phyloP scores from a whole-genome alignment of 2,329 filamentous ascomycete species.

The Ceratocystis destructans region DNA sequence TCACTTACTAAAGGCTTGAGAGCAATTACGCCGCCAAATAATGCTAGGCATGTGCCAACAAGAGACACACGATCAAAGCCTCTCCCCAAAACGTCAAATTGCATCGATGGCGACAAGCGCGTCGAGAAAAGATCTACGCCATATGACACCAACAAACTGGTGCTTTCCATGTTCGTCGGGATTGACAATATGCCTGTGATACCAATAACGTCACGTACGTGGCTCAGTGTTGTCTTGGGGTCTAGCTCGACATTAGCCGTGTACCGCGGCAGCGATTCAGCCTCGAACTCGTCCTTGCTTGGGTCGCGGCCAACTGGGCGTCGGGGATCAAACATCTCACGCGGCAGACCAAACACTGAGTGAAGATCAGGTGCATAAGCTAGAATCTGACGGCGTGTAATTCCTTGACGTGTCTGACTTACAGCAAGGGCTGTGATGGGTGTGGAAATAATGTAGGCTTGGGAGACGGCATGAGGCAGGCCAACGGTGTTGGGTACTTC shows the following conservation, averaged over 20 bases:
- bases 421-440: slow-evolving; percentile 69
- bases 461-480: slow-evolving; percentile 62
- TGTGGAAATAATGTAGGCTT: slow-evolving; percentile 67
- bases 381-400: slow-evolving; percentile 69
- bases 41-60: slow-evolving; percentile 65
- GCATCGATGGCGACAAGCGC: slow-evolving; percentile 68
- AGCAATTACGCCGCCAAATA: slow-evolving; percentile 61
- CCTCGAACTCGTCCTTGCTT: slow-evolving; percentile 59
- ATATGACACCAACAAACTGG: slow-evolving; percentile 75
- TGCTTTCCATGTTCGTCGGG: slow-evolving; percentile 78
- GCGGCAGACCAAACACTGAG: slow-evolving; percentile 66
- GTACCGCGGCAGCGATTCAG: slow-evolving; percentile 69
- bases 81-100: slow-evolving; percentile 86
- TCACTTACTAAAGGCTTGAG: slow-evolving; percentile 70
- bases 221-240: slow-evolving; percentile 64
- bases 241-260: slow-evolving; percentile 68
- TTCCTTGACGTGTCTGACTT: slow-evolving; percentile 82
- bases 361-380: slow-evolving; percentile 61
- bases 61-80: slow-evolving; percentile 87
- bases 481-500: slow-evolving; percentile 40
- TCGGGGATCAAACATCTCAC: slow-evolving; percentile 67
- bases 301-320: slow-evolving; percentile 76
- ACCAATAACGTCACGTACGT: slow-evolving; percentile 68
- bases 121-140: slow-evolving; percentile 83
- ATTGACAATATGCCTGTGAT: slow-evolving; percentile 58